A percentile compares a stretch with the other conserved stretches of the same genome.
These are phyloP conservation scores for Arctium lappa DNA, from an alignment of 129 eudicot species.

Conservation along the genomic window DNA sequence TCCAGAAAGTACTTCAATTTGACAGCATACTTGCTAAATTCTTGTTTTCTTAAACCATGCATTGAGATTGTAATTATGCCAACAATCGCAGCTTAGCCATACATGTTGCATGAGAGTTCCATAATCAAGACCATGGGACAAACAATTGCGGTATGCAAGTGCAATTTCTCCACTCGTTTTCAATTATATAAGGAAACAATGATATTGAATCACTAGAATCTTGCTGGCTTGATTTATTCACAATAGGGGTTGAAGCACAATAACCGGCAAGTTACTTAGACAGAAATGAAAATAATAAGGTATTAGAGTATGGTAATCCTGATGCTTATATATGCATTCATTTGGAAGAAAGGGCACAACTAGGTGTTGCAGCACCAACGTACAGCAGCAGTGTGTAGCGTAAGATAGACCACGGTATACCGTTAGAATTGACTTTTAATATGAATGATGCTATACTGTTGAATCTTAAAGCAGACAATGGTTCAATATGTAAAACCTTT, in stretches of 20 bases:
- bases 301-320: slow-evolving; percentile 3
- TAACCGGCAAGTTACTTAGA: not conserved
- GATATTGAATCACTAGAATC: not conserved
- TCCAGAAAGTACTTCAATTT: not conserved
- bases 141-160: not conserved
- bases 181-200: not conserved
- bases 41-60: not conserved
- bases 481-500: slow-evolving; percentile 43
- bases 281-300: not conserved
- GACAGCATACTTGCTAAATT: not conserved
- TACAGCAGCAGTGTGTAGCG: not conserved
- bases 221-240: not conserved
- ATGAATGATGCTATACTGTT: not conserved
- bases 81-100: not conserved
- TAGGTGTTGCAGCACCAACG: not conserved
- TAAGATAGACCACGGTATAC: not conserved
- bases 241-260: not conserved
- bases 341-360: not conserved
- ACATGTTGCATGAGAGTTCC: not conserved
- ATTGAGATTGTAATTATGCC: not conserved
- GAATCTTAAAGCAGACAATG: slow-evolving; percentile 3
- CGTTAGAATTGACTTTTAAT: not conserved
- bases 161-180: not conserved
- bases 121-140: not conserved
- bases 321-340: slow-evolving; percentile 1